A percentile compares a stretch with the other conserved stretches of the same genome.
Evolutionary conservation across 106 monocot genomes (phyloP).

Genomic region (Phalaenopsis aphrodite): DNA sequence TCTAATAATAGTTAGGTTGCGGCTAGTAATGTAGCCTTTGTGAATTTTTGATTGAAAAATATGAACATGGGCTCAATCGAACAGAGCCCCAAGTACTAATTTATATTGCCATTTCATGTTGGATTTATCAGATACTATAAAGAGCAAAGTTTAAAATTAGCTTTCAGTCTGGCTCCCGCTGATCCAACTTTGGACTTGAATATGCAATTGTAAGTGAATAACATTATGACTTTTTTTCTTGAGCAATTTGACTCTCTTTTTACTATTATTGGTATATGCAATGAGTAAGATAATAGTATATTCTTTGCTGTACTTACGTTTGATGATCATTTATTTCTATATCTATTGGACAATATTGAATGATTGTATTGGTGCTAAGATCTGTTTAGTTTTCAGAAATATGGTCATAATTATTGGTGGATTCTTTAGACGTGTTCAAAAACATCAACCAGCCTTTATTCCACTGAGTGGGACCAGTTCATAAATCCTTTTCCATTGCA

Average conservation of each 20-base stretch:
- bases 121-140: conserved; percentile 63
- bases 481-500: too few relatives aligned
- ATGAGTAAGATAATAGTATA: not conserved
- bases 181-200: conserved; percentile 96
- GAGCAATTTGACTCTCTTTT: not conserved
- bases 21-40: not conserved
- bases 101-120: conserved; percentile 5
- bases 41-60: not conserved
- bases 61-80: not conserved
- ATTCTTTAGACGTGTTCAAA: not conserved
- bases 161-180: conserved; percentile 56
- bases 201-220: conserved; percentile 81
- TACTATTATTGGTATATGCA: not conserved
- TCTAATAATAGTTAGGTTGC: not conserved
- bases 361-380: not conserved
- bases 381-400: not conserved
- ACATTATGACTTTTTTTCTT: not conserved
- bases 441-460: not conserved
- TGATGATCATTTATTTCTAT: not conserved
- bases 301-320: not conserved
- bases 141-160: conserved; percentile 58
- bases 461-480: too few relatives aligned
- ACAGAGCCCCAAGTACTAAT: not conserved
- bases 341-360: not conserved
- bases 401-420: not conserved